These are phyloP conservation scores for Crithidia fasciculata DNA, from an alignment of 208 protist genomes.

Conservation along the genomic window DNA sequence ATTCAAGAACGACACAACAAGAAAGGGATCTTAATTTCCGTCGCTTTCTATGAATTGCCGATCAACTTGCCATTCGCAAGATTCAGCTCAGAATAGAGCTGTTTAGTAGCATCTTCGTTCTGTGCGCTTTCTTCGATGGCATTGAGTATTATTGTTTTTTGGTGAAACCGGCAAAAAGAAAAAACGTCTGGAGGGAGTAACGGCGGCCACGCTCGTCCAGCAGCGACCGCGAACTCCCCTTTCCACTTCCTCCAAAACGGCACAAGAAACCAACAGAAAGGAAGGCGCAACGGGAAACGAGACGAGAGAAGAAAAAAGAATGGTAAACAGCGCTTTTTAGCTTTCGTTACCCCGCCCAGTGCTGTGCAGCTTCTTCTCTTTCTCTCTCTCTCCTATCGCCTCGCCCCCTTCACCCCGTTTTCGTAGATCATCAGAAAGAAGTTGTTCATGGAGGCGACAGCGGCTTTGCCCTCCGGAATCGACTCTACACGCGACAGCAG, in stretches of 20 bases:
- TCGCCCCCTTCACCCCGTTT: constrained; percentile 21
- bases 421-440: constrained; percentile 76
- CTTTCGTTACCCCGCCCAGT: too few relatives aligned
- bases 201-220: too few relatives aligned
- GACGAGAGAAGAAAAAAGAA: constrained; percentile 5
- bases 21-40: too few relatives aligned
- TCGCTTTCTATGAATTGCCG: too few relatives aligned
- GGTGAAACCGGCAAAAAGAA: background rate
- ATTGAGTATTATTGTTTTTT: background rate
- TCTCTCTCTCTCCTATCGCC: background rate
- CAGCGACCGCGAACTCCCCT: background rate
- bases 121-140: too few relatives aligned
- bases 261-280: background rate
- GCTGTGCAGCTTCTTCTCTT: background rate
- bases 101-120: too few relatives aligned
- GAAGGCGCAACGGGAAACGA: background rate
- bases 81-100: too few relatives aligned
- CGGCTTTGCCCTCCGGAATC: constrained; percentile 52
- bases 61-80: too few relatives aligned
- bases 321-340: background rate
- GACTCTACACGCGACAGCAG: constrained; percentile 57
- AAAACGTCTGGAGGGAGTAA: background rate
- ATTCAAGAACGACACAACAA: too few relatives aligned
- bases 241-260: background rate
- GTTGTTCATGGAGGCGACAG: constrained; percentile 70